Base-by-base conservation (phyloP, 2,329 filamentous ascomycete genomes). In the Berkeleyomyces basicola region DNA sequence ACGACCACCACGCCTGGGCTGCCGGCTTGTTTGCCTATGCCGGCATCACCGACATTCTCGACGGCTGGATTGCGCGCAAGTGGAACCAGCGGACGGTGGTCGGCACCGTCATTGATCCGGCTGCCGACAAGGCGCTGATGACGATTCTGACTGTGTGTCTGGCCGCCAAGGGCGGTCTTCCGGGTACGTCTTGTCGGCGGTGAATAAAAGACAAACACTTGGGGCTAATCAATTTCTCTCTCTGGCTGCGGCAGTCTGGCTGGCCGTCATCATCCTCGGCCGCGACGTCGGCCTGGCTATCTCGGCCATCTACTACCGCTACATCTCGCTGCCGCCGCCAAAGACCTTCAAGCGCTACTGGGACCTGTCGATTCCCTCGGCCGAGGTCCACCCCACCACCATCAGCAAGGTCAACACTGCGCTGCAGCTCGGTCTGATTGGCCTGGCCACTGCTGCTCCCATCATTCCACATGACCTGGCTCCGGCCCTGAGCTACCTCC, bases 91-190 rank as follows among this genome's bases (percentile, higher is more conserved):
- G 93, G 73, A 97, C 93, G 0, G 92, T 99, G 1, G 90, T 97
- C 7, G 93, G 93, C 62, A 95, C 89, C 62, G 84, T 99, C 39
- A 90, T 99, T 66, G 91, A 96, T 70, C 93, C 93, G 4, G 93
- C 96, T 87, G 93, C 93, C 2, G 93, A 99, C 74, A 99, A 99
- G 76, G 82, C 84, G 7, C 80, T 99, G 67, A 97, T 99, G 93
- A 96, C 92, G 0, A 84, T 96, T 64, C 74, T 95, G 68, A 95
- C 92, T 0, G 85, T 92, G 10, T 90, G 88, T 67, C 75, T 97
- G 53, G 90, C 91, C 3, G 78, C 87, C 66, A 90, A 96, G 68
- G 90, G 90, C 3, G 81, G 84, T 11, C 78, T 99, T 59, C 90
- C 92, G 64, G 76, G 87, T 90, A 76, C 67, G 82, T 76, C 40